Evolutionary conservation across 2,329 filamentous ascomycete genomes (phyloP), one percentile per base, ranked within the genome.

Genomic region (Sporothrix protearum): DNA sequence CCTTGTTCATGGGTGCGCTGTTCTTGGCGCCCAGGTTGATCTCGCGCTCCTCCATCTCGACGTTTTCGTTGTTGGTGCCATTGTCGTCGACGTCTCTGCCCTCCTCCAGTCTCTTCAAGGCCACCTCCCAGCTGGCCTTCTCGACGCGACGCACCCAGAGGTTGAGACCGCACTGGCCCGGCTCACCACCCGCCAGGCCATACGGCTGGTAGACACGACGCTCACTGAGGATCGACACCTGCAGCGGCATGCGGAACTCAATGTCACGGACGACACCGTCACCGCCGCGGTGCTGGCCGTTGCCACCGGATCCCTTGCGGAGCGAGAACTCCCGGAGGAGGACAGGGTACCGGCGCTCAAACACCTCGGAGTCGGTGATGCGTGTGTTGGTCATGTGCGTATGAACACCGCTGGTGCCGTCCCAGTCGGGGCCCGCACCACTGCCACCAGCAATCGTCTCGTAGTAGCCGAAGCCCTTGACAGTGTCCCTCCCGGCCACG

Each of bases 301-400:
- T 77, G 0, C 92, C 92, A 0, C 88, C 89, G 45, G 87, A 90
- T 0, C 87, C 89, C 1, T 81, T 75, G 0, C 92, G 81, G 10
- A 95, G 81, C 14, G 85, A 85, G 78, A 94, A 95, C 75, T 91
- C 86, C 6, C 89, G 84, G 45, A 96, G 81, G 1, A 96, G 78
- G 1, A 93, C 89, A 0, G 92, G 92, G 76, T 94, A 94, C 9
- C 92, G 83, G 36, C 90, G 85, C 81, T 95, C 92, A 75, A 95
- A 92, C 7, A 94, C 87, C 78, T 96, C 92, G 0, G 90, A 85
- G 77, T 95, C 92, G 0, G 92, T 94, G 77, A 94, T 95, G 16
- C 92, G 86, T 2, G 92, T 95, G 79, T 96, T 96, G 7, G 92
- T 95, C 91, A 94, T 94, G 80, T 95, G 91, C 1, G 88, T 91